Evolutionary conservation across 805 yeast genomes (phyloP).

Genomic region (Hanseniaspora hatyaiensis): DNA sequence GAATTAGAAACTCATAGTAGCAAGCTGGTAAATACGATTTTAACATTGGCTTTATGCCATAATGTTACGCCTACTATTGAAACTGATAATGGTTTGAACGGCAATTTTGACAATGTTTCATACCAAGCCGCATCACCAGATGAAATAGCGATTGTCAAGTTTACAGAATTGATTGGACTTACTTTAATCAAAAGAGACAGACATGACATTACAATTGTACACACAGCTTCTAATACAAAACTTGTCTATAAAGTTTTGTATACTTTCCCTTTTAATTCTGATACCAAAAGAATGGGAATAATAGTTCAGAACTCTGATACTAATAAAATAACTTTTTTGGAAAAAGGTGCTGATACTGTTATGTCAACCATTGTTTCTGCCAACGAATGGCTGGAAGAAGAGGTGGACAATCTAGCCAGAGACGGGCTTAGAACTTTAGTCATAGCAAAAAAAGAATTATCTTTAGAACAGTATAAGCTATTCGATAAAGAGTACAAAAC

Average conservation of each 20-base stretch:
- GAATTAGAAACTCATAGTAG: constrained; percentile 52
- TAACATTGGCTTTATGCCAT: constrained; percentile 87
- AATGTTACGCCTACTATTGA: constrained; percentile 90
- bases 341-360: constrained; percentile 95
- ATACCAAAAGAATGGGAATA: constrained; percentile 92
- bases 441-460: constrained; percentile 70
- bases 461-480: constrained; percentile 41
- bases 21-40: constrained; percentile 67
- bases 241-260: constrained; percentile 59
- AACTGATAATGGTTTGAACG: constrained; percentile 27
- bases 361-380: constrained; percentile 72
- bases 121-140: constrained; percentile 99
- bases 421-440: constrained; percentile 95
- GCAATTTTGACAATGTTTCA: constrained; percentile 41
- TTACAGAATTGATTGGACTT: constrained; percentile 77
- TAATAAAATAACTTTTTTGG: constrained; percentile 58
- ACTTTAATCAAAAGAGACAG: constrained; percentile 75
- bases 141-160: constrained; percentile 91
- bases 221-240: constrained; percentile 42
- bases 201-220: constrained; percentile 54
- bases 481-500: constrained; percentile 54
- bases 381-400: constrained; percentile 96
- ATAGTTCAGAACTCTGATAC: constrained; percentile 45
- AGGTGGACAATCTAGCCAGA: constrained; percentile 93
- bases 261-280: constrained; percentile 89